Evolutionary conservation across 768 basidiomycete species (phyloP), one percentile per base, ranked within the genome.

Genomic region (Exidia glandulosa): DNA sequence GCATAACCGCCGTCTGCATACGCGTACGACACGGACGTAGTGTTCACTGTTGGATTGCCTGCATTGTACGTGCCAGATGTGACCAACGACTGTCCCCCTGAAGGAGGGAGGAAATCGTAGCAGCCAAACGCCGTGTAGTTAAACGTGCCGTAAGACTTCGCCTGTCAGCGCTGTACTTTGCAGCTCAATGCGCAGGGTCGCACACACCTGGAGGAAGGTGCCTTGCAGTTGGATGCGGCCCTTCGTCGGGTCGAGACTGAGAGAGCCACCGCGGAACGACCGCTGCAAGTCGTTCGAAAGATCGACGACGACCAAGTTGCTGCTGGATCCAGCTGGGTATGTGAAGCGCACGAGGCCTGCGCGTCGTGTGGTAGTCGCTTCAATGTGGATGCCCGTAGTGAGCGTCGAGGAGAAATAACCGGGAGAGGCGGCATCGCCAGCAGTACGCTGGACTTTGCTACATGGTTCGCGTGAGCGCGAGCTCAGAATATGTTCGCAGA

Each of bases 381-480:
- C 66, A 4, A 67, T 32, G 62, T 78, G 71, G 33, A 79, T 79
- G 3, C 70, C 70, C 60, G 79, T 79, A 25, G 71, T 67, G 56
- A 80, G 79, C 1, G 74, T 77, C 3, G 77, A 75, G 4, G 77
- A 76, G 61, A 81, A 81, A 60, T 79, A 79, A 2, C 79, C 79
- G 2, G 79, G 79, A 9, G 66, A 66, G 5, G 79, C 79, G n/a
- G n/a, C n/a, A n/a, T n/a, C n/a, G n/a, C 52, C 52, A 55, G 19
- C 27, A 29, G 30, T n/a, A 14, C n/a, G 52, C n/a, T 14, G 14
- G 52, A 55, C 41, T 45, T 23, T 45, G 41, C 41, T 55, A 19
- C 14, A 23, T 1, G 36, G 34, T 0, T 13, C 36, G 37, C 25
- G 1, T 36, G 34, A 58, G 25, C n/a, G 19, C 19, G 41, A 45